Conservation (phyloP, 2,329 filamentous ascomycete genomes). For the Hysterium pulicare region DNA sequence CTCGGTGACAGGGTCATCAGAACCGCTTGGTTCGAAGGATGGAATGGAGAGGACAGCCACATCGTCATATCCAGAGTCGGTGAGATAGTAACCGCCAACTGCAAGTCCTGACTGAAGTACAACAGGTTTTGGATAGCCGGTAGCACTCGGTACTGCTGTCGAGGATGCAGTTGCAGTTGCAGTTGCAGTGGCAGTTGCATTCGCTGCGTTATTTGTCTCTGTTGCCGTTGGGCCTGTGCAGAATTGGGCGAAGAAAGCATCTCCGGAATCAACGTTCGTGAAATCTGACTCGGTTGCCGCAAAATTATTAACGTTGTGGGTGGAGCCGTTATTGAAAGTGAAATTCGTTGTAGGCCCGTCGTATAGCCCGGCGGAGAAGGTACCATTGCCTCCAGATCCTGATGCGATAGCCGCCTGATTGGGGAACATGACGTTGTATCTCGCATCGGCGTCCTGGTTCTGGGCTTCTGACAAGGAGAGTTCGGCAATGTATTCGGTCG, state of each 20-base stretch:
- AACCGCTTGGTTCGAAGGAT: conserved; percentile 30
- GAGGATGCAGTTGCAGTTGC: conserved; percentile 14
- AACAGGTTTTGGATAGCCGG: conserved; percentile 39
- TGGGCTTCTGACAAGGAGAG: conserved; percentile 25
- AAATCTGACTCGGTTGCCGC: conserved; percentile 32
- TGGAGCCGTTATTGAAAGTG: conserved; percentile 37
- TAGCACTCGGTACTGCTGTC: conserved; percentile 21
- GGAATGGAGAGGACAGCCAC: conserved; percentile 47
- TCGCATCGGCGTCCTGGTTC: conserved; percentile 40
- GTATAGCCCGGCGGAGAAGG: conserved; percentile 28
- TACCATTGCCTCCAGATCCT: conserved; percentile 24
- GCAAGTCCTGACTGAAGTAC: conserved; percentile 33
- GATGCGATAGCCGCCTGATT: conserved; percentile 30
- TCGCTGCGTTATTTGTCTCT: neutral
- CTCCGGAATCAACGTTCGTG: conserved; percentile 36
- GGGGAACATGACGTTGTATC: conserved; percentile 40
- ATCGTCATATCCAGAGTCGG: conserved; percentile 39
- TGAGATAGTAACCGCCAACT: conserved; percentile 47
- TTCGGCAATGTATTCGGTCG: conserved; percentile 29
- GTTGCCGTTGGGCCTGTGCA: conserved; percentile 21
- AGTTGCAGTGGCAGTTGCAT: conserved; percentile 1
- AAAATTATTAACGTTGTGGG: conserved; percentile 25
- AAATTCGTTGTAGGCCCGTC: conserved; percentile 33
- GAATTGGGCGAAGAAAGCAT: conserved; percentile 41
- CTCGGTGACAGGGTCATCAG: conserved; percentile 20